Evolutionary conservation across 495 filamentous ascomycete genomes (phyloP).

Genomic region (Cercophora samala): DNA sequence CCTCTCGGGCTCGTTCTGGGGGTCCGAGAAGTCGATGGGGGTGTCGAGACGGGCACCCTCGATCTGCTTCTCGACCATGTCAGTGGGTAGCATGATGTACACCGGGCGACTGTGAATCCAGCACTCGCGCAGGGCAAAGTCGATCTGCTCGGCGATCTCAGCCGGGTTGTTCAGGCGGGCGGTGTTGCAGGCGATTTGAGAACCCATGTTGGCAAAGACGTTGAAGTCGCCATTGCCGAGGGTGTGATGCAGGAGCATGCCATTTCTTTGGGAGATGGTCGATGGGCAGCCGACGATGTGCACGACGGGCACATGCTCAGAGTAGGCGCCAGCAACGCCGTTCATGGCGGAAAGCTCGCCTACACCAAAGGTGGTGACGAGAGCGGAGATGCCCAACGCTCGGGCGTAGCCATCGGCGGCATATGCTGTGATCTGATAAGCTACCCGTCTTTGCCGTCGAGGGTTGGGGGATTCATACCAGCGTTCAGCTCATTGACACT

Average conservation of each 20-base stretch:
- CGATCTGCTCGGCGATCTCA: slow-evolving; percentile 71
- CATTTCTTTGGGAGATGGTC: slow-evolving; percentile 55
- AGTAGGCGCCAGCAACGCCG: slow-evolving; percentile 66
- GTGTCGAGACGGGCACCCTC: slow-evolving; percentile 64
- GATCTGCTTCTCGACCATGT: slow-evolving; percentile 78
- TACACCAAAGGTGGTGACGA: slow-evolving; percentile 78
- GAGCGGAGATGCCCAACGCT: slow-evolving; percentile 65
- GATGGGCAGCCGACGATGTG: slow-evolving; percentile 77
- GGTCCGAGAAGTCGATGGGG: slow-evolving; percentile 62
- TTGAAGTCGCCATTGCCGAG: slow-evolving; percentile 88
- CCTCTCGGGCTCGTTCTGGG: slow-evolving; percentile 64
- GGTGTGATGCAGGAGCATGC: slow-evolving; percentile 84
- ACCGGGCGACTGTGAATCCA: slow-evolving; percentile 71
- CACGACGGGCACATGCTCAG: slow-evolving; percentile 72
- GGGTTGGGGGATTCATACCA: slow-evolving; percentile 38
- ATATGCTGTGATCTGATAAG: slow-evolving; percentile 46
- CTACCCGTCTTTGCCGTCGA: background rate
- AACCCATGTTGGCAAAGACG: slow-evolving; percentile 78
- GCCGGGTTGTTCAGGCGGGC: slow-evolving; percentile 65
- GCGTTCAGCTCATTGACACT: slow-evolving; percentile 81
- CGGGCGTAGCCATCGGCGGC: slow-evolving; percentile 79
- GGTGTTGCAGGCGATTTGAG: slow-evolving; percentile 64
- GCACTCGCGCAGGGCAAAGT: slow-evolving; percentile 76
- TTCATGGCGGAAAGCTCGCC: slow-evolving; percentile 76
- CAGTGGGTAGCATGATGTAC: slow-evolving; percentile 82